Percentiles rank a stretch among this genome's conserved stretches.
phyloP scores from a whole-genome alignment of 179 eudicot genomes.

The Dionaea muscipula region DNA sequence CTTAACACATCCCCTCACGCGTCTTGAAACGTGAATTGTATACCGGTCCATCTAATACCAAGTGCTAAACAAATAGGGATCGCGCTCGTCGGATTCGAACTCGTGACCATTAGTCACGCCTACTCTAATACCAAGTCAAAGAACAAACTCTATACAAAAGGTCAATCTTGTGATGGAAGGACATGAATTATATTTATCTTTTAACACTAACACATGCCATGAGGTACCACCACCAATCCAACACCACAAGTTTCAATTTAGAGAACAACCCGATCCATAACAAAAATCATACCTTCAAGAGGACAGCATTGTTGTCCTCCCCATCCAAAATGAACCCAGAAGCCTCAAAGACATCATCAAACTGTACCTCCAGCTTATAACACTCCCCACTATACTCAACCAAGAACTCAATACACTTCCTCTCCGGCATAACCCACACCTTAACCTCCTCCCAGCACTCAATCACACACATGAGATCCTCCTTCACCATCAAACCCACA shows the following conservation, averaged over 20 bases:
- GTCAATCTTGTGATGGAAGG: no score
- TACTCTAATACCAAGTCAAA: no score
- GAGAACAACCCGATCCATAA: neutral
- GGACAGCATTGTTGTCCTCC: slow-evolving; percentile 40
- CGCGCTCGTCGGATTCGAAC: no score
- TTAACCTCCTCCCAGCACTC: slow-evolving; percentile 51
- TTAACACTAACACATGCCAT: no score
- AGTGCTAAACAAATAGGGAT: no score
- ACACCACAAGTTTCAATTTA: neutral
- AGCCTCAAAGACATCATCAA: slow-evolving; percentile 60
- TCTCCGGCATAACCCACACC: slow-evolving; percentile 64
- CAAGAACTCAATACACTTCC: slow-evolving; percentile 42
- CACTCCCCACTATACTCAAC: slow-evolving; percentile 23
- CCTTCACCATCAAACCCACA: slow-evolving; percentile 46
- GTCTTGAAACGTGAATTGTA: no score
- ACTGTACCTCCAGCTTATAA: slow-evolving; percentile 58
- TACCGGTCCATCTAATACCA: no score
- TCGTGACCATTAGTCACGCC: no score
- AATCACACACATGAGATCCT: slow-evolving; percentile 41
- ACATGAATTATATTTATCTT: no score
- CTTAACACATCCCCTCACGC: no score
- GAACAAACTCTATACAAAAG: no score
- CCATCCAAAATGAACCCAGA: slow-evolving; percentile 36
- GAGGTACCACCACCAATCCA: no score
- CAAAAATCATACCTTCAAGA: slow-evolving; percentile 46